Percentiles rank a stretch among this genome's conserved stretches.
phyloP scores from a whole-genome alignment of 306 rosid species.

The Gillenia trifoliata region DNA sequence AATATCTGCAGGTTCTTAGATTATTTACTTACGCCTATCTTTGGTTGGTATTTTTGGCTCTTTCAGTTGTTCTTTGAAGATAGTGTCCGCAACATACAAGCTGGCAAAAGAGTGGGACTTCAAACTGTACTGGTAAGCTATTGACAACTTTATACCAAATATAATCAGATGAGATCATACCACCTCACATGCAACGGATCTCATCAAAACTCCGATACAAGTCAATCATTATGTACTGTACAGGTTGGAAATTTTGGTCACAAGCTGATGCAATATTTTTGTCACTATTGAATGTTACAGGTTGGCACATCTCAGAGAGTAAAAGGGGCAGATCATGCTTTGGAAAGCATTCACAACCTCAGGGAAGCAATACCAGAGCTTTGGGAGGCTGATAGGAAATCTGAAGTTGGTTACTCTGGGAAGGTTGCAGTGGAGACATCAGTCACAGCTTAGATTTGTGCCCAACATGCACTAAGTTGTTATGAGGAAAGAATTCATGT shows the following conservation, averaged over 20 bases:
- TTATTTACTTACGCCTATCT: background rate
- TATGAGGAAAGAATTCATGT: background rate
- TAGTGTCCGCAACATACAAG: constrained; percentile 84
- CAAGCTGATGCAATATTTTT: background rate
- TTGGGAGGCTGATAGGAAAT: constrained; percentile 67
- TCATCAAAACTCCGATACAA: background rate
- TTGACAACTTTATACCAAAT: constrained; percentile 17
- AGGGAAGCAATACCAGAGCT: constrained; percentile 87
- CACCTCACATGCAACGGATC: background rate
- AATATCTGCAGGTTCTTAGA: background rate
- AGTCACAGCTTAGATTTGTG: constrained; percentile 55
- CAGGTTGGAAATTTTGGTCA: background rate
- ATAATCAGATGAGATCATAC: background rate
- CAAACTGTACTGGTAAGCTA: constrained; percentile 77
- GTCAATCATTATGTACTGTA: background rate
- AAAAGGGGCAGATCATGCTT: constrained; percentile 90
- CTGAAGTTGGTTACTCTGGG: constrained; percentile 63
- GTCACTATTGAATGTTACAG: constrained; percentile 25
- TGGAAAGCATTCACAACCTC: constrained; percentile 91
- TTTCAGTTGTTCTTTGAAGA: constrained; percentile 93
- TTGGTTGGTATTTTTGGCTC: background rate
- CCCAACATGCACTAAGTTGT: background rate
- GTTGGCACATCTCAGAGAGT: constrained; percentile 81
- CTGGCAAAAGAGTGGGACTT: constrained; percentile 84
- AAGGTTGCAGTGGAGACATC: constrained; percentile 80